These are phyloP conservation scores for Phytophthora capsici DNA, from an alignment of 352 stramenopile genomes.

Conservation along the genomic window DNA sequence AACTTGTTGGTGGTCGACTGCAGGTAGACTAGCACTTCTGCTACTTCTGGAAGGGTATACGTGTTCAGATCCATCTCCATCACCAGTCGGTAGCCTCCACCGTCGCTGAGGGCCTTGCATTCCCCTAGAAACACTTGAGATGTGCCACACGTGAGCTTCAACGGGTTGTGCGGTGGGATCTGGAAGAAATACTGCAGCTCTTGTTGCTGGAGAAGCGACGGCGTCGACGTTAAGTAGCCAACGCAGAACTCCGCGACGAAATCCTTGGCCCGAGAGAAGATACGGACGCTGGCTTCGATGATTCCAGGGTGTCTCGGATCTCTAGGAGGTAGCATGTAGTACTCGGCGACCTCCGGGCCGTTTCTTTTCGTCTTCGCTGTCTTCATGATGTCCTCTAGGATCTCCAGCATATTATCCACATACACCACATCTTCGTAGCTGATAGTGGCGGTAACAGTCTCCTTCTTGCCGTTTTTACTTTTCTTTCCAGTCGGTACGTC, in stretches of 20 bases:
- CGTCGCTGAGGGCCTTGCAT: slow-evolving; percentile 25
- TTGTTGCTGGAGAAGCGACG: slow-evolving; percentile 29
- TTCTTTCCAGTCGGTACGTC: neutral
- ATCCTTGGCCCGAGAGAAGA: slow-evolving; percentile 19
- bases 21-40: slow-evolving; percentile 42
- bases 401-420: slow-evolving; percentile 28
- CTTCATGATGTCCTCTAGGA: slow-evolving; percentile 29
- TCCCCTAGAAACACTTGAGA: slow-evolving; percentile 27
- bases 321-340: slow-evolving; percentile 36
- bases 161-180: slow-evolving; percentile 37
- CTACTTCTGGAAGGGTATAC: slow-evolving; percentile 25
- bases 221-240: slow-evolving; percentile 30
- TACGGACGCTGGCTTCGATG: slow-evolving; percentile 32
- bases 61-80: slow-evolving; percentile 30
- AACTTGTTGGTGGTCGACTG: slow-evolving; percentile 30
- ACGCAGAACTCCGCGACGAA: slow-evolving; percentile 31
- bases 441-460: neutral
- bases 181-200: slow-evolving; percentile 43
- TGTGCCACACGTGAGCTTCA: slow-evolving; percentile 30
- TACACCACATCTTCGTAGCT: slow-evolving; percentile 14
- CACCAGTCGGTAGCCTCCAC: slow-evolving; percentile 26
- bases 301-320: slow-evolving; percentile 3
- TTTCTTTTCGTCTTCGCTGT: slow-evolving; percentile 5
- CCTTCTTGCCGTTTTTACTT: neutral
- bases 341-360: slow-evolving; percentile 12